phyloP scores from a whole-genome alignment of 257 asterid species.

The Handroanthus guayacan region DNA sequence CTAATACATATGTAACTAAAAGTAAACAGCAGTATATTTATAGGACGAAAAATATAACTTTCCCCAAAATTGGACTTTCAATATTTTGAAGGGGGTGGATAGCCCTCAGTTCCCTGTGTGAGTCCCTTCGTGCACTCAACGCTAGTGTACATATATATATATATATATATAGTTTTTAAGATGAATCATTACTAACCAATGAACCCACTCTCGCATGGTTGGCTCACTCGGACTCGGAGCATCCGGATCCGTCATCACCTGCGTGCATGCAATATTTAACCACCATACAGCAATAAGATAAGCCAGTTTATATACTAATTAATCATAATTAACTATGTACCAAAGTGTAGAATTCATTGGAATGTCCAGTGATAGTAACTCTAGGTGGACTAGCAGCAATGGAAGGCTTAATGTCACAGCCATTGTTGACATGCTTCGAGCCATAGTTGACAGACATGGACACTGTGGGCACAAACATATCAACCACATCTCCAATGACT shows the following conservation, averaged over 20 bases:
- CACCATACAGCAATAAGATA: too few species aligned
- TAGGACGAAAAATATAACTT: too few species aligned
- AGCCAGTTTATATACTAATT: too few species aligned
- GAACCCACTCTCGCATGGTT: constrained; percentile 65
- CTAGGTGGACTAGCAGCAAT: constrained; percentile 51
- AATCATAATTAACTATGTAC: constrained; percentile 27
- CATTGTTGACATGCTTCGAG: constrained; percentile 61
- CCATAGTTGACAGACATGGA: constrained; percentile 60
- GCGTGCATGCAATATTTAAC: neutral
- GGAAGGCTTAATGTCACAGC: constrained; percentile 71
- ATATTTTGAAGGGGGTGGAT: too few species aligned
- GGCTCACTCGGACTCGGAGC: constrained; percentile 92
- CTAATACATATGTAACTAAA: too few species aligned
- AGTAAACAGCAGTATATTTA: too few species aligned
- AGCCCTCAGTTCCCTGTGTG: too few species aligned
- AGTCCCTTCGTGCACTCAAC: too few species aligned
- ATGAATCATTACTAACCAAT: constrained; percentile 46
- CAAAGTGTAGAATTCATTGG: constrained; percentile 57
- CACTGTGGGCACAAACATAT: constrained; percentile 64
- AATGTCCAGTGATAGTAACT: constrained; percentile 55
- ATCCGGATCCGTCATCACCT: constrained; percentile 87
- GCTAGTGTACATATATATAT: too few species aligned
- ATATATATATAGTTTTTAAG: too few species aligned
- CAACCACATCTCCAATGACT: constrained; percentile 74
- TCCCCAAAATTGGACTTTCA: too few species aligned